Evolutionary conservation across 805 yeast genomes (phyloP), one percentile per base, ranked within the genome.

Genomic region (Saturnispora besseyi): DNA sequence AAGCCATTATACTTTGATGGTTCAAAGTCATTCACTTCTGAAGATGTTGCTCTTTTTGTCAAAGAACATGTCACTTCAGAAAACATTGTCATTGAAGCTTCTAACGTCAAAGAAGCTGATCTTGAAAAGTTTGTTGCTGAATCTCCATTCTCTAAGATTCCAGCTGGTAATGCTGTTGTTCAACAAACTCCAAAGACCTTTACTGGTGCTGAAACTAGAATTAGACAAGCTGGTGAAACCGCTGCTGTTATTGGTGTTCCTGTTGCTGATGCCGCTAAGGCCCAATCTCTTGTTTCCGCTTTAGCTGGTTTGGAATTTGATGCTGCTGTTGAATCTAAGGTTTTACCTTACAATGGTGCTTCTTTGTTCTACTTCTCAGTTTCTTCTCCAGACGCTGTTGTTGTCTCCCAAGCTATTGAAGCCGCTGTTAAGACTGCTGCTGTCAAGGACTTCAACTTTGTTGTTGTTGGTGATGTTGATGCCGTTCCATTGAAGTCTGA

Each of bases 401-500:
- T 69, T 47, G 88, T 84, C 54, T 66, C 84, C 47, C 67, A 73
- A 52, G 77, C 80, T 61, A 78, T 88, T 65, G 77, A 78, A 65
- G 69, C 75, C 60, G 76, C 82, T 58, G 78, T 79, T 52, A 67
- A 69, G 48, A 77, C 79, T 32, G 65, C 71, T 42, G 58, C 69
- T 32, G 65, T 70, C 48, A 66, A 72, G 50, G 80, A 80, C 63
- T 82, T 82, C 74, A 88, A 83, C 74, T 82, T 85, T 64, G 93
- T 84, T 57, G 96, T 93, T 55, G 82, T 87, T 55, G 99, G 98
- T 71, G 84, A 88, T 69, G 80, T 84, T 54, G 83, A 81, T 64
- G 81, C 79, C 57, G 80, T 91, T 72, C 97, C 99, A 63, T 85
- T 75, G 69, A 83, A 84, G 62, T 89, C 85, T 69, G 96, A 93